Base-by-base conservation (phyloP, 2,329 filamentous ascomycete species). In the Incumbomyces lentus region DNA sequence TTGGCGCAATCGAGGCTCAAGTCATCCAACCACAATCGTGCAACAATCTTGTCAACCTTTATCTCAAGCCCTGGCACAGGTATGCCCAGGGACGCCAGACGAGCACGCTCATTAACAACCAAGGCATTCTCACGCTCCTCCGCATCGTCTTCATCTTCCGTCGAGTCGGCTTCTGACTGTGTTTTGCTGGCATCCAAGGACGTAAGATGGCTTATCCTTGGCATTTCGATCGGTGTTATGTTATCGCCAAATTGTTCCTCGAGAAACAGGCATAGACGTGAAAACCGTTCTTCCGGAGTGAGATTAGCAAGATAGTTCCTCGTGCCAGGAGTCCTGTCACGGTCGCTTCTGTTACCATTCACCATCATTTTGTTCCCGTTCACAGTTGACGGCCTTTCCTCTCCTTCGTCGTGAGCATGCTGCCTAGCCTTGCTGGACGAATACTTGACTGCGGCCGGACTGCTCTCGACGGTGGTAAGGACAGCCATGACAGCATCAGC, bases 401-500 rank as follows among this genome's bases (percentile, higher is more conserved):
- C 18, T 45, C 14, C 8, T 14, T 37, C 11, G 11, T 45, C 33
- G 11, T 35, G 33, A 12, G 13, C 6, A 34, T 65, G 63, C 50
- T 81, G 76, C 71, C 77, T 76, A 67, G 74, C 71, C 49, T 74
- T 75, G n/a, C 78, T 81, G 57, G 67, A 70, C 54, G 55, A 57
- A 52, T 46, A 49, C 67, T 92, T 93, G 42, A 98, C 90, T 11
- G 92, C 90, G 12, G 92, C 92, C 4, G 90, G 92, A 45, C 86
- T 94, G 64, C 84, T 93, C 67, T 98, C 92, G 17, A 95, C 86
- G 0, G 85, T 89, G 57, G 95, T 80, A 10, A 98, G 74, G 2
- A 95, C 87, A 1, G 88, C 88, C 74, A 96, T 86, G 46, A 96
- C 84, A 13, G 92, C 88, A 65, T 98, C 92, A n/a, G 92, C 92